Percentiles rank a stretch among this genome's conserved stretches.
These are phyloP conservation scores for Akanthomyces lecanii DNA, from an alignment of 2,329 filamentous ascomycete genomes.

Conservation along the genomic window DNA sequence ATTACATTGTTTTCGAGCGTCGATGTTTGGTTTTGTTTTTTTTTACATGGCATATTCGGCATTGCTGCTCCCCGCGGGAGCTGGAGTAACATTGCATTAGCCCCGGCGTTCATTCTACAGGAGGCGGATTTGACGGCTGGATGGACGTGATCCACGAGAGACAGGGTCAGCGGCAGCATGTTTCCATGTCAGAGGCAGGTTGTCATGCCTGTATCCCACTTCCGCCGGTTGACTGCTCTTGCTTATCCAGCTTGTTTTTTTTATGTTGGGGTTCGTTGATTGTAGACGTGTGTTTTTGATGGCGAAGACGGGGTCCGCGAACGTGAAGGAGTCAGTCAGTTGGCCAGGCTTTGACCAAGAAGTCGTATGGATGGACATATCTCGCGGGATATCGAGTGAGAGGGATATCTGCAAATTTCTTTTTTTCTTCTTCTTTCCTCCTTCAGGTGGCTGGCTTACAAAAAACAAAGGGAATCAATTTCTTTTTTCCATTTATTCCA, in stretches of 20 bases:
- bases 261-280: not conserved
- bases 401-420: not conserved
- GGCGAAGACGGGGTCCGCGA: not conserved
- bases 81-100: conserved; percentile 11
- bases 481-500: not conserved
- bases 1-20: conserved; percentile 13
- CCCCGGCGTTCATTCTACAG: conserved; percentile 11
- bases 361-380: not conserved
- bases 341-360: not conserved
- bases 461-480: not conserved
- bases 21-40: conserved; percentile 18
- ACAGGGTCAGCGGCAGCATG: not conserved
- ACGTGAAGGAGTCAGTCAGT: not conserved
- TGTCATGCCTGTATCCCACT: not conserved
- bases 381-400: not conserved
- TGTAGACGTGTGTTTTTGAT: not conserved
- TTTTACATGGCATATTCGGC: conserved; percentile 9
- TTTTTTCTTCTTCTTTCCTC: not conserved
- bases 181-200: not conserved
- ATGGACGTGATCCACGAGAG: not conserved
- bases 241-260: not conserved
- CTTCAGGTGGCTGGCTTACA: not conserved
- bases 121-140: not conserved
- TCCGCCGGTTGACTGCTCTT: not conserved
- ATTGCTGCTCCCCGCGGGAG: not conserved